Conservation (phyloP, 2,329 filamentous ascomycete species). For the Cercospora canescens region DNA sequence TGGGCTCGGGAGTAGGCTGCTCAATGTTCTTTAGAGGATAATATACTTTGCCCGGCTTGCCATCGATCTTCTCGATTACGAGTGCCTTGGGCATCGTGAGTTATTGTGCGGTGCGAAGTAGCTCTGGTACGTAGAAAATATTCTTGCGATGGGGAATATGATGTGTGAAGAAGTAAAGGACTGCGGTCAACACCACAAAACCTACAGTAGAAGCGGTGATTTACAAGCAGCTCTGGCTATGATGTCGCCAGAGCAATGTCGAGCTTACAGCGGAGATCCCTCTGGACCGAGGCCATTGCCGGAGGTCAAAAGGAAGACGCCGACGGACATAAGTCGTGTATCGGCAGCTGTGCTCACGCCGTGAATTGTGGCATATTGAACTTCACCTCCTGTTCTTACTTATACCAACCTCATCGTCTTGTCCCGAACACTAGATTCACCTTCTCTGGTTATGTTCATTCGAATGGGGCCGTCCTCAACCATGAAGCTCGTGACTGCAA, state of each 20-base stretch:
- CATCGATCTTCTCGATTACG: constrained; percentile 68
- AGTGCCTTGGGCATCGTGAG: constrained; percentile 55
- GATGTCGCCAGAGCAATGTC: constrained; percentile 9
- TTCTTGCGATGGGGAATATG: not conserved
- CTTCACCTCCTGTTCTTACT: not conserved
- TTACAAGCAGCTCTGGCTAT: constrained; percentile 3
- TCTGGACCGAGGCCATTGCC: constrained; percentile 11
- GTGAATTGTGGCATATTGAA: not conserved
- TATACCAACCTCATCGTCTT: too few relatives aligned
- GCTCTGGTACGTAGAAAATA: not conserved
- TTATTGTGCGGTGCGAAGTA: not conserved
- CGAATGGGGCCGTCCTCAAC: too few relatives aligned
- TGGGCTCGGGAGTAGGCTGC: constrained; percentile 62
- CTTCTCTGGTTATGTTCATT: too few relatives aligned
- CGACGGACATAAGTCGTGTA: not conserved
- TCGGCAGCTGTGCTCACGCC: not conserved
- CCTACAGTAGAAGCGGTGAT: not conserved
- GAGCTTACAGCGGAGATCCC: constrained; percentile 8
- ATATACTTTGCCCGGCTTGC: constrained; percentile 86
- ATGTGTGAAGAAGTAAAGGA: not conserved
- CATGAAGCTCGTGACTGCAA: too few relatives aligned
- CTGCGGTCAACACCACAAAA: not conserved
- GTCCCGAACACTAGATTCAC: too few relatives aligned
- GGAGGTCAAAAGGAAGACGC: not conserved
- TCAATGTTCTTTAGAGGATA: constrained; percentile 65